Percentiles rank a stretch among this genome's conserved stretches.
These are phyloP conservation scores for Rhodamnia argentea DNA, from an alignment of 345 rosid genomes.

Conservation along the genomic window DNA sequence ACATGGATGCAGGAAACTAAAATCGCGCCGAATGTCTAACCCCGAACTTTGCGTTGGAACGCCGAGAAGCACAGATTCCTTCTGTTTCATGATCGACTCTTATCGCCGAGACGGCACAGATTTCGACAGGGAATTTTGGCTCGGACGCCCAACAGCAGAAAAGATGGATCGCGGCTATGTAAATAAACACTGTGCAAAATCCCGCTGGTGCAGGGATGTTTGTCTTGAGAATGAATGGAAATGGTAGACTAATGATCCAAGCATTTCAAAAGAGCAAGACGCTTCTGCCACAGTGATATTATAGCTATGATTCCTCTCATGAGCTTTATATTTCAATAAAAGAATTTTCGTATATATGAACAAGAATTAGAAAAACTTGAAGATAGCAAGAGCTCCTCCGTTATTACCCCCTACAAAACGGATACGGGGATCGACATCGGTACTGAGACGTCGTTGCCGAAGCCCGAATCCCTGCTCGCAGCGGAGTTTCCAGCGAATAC, in stretches of 20 bases:
- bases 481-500: slow-evolving; percentile 54
- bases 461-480: slow-evolving; percentile 28
- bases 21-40: neutral
- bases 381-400: neutral
- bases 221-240: neutral
- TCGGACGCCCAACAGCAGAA: neutral
- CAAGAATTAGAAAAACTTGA: slow-evolving; percentile 9
- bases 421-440: slow-evolving; percentile 58
- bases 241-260: neutral
- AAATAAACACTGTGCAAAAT: neutral
- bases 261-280: neutral
- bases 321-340: slow-evolving; percentile 31
- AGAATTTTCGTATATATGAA: slow-evolving; percentile 34
- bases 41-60: neutral
- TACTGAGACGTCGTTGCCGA: slow-evolving; percentile 57
- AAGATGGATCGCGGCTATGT: neutral
- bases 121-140: neutral
- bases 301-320: neutral
- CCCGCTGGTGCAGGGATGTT: neutral
- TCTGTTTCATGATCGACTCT: neutral
- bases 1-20: neutral
- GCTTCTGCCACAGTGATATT: neutral
- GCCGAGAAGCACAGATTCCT: neutral
- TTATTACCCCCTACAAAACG: slow-evolving; percentile 30
- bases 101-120: neutral